Evolutionary conservation across 2,329 filamentous ascomycete genomes (phyloP).

Genomic region (Nannizziopsis arthrosporioides): DNA sequence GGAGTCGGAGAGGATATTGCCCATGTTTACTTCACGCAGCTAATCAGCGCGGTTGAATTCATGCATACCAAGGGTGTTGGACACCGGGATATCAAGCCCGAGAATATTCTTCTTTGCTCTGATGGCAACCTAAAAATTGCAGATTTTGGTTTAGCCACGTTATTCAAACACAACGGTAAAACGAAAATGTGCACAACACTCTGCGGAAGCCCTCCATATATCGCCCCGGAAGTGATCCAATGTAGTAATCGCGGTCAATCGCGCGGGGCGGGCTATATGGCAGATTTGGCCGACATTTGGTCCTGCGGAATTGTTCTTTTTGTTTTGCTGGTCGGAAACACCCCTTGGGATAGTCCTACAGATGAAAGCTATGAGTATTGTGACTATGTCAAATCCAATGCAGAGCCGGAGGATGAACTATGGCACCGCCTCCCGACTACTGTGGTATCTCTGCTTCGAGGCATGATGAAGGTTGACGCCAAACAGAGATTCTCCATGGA

Average conservation of each 20-base stretch:
- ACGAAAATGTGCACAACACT: slow-evolving; percentile 75
- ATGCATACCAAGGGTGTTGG: slow-evolving; percentile 95
- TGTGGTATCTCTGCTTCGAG: slow-evolving; percentile 69
- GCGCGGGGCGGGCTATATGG: slow-evolving; percentile 39
- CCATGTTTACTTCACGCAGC: slow-evolving; percentile 89
- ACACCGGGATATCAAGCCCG: slow-evolving; percentile 83
- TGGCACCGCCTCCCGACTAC: slow-evolving; percentile 68
- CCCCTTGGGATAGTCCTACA: slow-evolving; percentile 92
- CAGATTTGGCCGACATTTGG: slow-evolving; percentile 87
- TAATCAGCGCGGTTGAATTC: slow-evolving; percentile 80
- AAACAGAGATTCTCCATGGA: slow-evolving; percentile 68
- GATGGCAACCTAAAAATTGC: slow-evolving; percentile 85
- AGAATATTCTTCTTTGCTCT: slow-evolving; percentile 82
- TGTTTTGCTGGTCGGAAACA: slow-evolving; percentile 88
- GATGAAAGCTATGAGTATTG: slow-evolving; percentile 77
- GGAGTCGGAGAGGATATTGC: slow-evolving; percentile 91
- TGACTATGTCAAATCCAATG: slow-evolving; percentile 69
- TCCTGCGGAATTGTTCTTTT: slow-evolving; percentile 97
- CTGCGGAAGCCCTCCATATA: slow-evolving; percentile 92
- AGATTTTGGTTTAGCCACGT: slow-evolving; percentile 88
- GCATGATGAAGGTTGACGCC: slow-evolving; percentile 80
- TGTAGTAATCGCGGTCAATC: slow-evolving; percentile 42
- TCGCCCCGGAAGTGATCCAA: slow-evolving; percentile 76
- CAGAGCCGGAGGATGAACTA: slow-evolving; percentile 71
- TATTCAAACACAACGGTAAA: slow-evolving; percentile 81